Evolutionary conservation across 2,329 filamentous ascomycete species (phyloP).

Genomic region (Sclerotinia trifoliorum): DNA sequence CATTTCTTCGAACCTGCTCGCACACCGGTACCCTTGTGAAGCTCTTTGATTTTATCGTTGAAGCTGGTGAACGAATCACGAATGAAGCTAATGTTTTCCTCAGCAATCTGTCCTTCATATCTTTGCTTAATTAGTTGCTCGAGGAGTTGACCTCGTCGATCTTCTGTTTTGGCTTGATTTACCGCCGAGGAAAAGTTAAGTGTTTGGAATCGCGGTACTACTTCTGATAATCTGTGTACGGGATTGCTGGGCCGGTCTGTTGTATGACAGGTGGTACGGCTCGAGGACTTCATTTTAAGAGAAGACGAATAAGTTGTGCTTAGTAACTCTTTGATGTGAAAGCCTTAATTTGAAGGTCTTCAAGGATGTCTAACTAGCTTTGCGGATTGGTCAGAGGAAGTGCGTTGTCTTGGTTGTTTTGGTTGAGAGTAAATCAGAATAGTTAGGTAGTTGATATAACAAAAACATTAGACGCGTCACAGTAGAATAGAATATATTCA

Average conservation of each 20-base stretch:
- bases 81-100: neutral
- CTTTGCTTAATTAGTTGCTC: neutral
- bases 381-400: neutral
- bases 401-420: neutral
- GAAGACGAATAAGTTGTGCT: neutral
- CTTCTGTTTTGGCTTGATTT: conserved; percentile 1
- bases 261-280: neutral
- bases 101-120: neutral
- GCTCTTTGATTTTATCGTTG: neutral
- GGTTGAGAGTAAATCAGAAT: no score
- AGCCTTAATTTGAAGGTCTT: neutral
- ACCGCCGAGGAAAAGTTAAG: neutral
- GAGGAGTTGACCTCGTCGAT: neutral
- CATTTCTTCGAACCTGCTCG: neutral
- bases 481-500: neutral
- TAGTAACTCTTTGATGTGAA: neutral
- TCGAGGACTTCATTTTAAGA: neutral
- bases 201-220: neutral
- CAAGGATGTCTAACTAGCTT: no score
- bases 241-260: neutral
- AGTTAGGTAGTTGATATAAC: neutral
- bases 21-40: neutral
- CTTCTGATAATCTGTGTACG: neutral
- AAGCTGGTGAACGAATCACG: neutral
- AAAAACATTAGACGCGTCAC: neutral